Evolutionary conservation across 495 filamentous ascomycete species (phyloP), one percentile per base, ranked within the genome.

Genomic region (Penicillium soppii): DNA sequence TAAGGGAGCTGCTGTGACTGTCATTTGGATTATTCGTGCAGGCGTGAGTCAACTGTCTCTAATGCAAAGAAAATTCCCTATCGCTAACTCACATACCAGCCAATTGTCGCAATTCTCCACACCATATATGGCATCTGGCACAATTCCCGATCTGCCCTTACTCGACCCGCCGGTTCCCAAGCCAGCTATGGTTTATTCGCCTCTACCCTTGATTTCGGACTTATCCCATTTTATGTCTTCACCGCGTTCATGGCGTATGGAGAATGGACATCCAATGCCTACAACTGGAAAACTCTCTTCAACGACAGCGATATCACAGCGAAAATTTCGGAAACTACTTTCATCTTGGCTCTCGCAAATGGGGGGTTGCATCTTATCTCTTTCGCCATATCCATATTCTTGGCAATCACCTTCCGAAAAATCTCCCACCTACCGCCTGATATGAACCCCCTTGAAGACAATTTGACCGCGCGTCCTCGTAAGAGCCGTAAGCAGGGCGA

Each of bases 401-500:
- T 96, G 6, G 80, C 80, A 2, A 58, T 89, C 42, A 79, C 88
- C 53, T 95, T 95, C 83, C 82, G 84, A 8, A 83, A 89, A 56
- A 96, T 96, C 56, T 72, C 83, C 20, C 73, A 74, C 12, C 77
- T 96, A 47, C 91, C 91, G 2, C 91, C 91, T 0, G 91, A 96
- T 57, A 88, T 95, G 86, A 96, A 96, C 56, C 91, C 91, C 7
- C 71, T 96, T 7, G 91, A 96, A 59, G 83, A 88, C 56, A 87
- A 94, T 57, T 69, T 95, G 30, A 96, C 91, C 5, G 84, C 89
- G 9, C 84, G 90, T 13, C 78, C 83, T 25, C 83, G 82, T 50
- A 91, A 89, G 71, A 61, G 39, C 20, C 79, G 85, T 52, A 91
- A 86, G 70, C 88, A 89, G 63, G 87, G 87, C 0, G 85, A 86